Evolutionary conservation across 768 basidiomycete species (phyloP).

Genomic region (Gloeostereum incarnatum): DNA sequence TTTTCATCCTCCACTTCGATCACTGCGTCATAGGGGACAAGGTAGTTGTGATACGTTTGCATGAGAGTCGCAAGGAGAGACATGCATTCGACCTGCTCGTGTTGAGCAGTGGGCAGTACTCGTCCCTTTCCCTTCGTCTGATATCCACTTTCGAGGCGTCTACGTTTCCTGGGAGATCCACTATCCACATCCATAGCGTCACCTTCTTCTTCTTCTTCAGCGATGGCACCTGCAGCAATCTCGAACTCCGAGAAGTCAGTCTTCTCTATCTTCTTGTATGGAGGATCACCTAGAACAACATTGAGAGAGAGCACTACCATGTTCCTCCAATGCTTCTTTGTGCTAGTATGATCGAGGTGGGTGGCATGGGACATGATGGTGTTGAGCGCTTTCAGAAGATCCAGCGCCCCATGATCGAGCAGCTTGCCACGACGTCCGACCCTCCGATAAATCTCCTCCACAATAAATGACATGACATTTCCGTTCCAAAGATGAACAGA

Average conservation of each 20-base stretch:
- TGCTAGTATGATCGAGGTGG: constrained; percentile 76
- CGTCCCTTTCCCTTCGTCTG: constrained; percentile 7
- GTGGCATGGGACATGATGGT: constrained; percentile 55
- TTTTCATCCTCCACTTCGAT: too few species aligned
- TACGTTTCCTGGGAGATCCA: constrained; percentile 14
- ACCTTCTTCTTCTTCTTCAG: constrained; percentile 17
- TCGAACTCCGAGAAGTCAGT: not conserved
- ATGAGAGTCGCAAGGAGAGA: constrained; percentile 54
- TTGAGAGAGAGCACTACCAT: constrained; percentile 71
- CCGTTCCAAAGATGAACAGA: constrained; percentile 46
- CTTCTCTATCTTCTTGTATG: constrained; percentile 20
- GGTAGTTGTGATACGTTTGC: constrained; percentile 41
- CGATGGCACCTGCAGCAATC: constrained; percentile 1
- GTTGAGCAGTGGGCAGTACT: not conserved
- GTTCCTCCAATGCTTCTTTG: constrained; percentile 52
- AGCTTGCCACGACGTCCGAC: constrained; percentile 47
- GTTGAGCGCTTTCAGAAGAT: constrained; percentile 76
- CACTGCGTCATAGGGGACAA: constrained; percentile 56
- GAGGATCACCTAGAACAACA: constrained; percentile 56
- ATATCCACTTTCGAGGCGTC: constrained; percentile 12
- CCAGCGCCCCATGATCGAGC: constrained; percentile 55
- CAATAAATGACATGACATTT: constrained; percentile 43
- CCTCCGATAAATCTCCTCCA: constrained; percentile 55
- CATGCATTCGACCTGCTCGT: constrained; percentile 65
- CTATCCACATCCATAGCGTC: constrained; percentile 10